Evolutionary conservation across 2,329 filamentous ascomycete species (phyloP), one percentile per base, ranked within the genome.

Genomic region (Dryadomyces quercus-mongolicae): DNA sequence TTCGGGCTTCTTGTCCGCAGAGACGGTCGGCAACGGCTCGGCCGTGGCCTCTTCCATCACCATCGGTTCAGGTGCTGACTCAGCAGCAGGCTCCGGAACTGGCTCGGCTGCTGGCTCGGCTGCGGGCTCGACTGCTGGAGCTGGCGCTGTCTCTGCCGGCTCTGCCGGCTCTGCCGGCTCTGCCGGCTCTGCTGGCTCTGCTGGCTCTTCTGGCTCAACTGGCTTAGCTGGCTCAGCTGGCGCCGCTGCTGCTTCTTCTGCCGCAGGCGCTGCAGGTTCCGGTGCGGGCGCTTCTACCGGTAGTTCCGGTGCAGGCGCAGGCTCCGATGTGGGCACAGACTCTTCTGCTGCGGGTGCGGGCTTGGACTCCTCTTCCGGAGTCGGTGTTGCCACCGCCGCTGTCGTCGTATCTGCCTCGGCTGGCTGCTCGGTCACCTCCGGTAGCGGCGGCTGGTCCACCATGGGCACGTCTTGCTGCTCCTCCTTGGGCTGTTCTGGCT

Each of bases 381-480:
- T 31, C 25, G 25, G 25, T 4, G 25, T n/a, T n/a, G n/a, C n/a
- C n/a, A n/a, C n/a, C n/a, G n/a, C n/a, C n/a, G n/a, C 25, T 31
- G 25, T 8, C 25, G 25, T 31, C 25, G 8, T 31, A 31, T 31
- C 25, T 8, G 8, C 25, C 25, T 31, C 25, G 25, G 25, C 4
- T 31, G 25, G 4, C 8, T 31, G 25, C 25, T 31, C 25, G 8
- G 25, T 5, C 25, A 31, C 25, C 8, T 31, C 25, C 25, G 25
- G 18, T 4, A 22, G 10, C 20, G 36, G 34, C 1, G 53, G 53
- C n/a, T 10, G 22, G 20, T 54, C 53, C 42, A 12, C 12, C 53
- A 54, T 54, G 15, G 31, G 42, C 20, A 51, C 47, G 42, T 54
- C 53, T 20, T n/a, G 40, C 38, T 49, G 15, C 8, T 34, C 22